Evolutionary conservation across 768 basidiomycete genomes (phyloP).

Genomic region (Pulveroboletus sp.): DNA sequence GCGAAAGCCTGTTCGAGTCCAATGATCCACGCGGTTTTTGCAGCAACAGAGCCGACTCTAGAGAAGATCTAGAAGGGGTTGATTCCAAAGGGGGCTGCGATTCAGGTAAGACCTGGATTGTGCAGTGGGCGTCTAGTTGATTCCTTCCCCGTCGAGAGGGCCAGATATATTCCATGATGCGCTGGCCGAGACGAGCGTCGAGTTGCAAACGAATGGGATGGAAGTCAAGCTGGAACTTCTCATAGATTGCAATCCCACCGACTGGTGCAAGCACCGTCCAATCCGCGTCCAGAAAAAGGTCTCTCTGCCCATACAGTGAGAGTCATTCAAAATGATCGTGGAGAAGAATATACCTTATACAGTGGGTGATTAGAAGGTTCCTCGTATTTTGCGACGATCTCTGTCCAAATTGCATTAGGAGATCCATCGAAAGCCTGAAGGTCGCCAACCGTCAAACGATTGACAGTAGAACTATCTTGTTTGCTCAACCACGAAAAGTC

Average conservation of each 20-base stretch:
- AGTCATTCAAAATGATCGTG: neutral
- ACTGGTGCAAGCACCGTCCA: slow-evolving; percentile 90
- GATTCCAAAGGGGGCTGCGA: slow-evolving; percentile 19
- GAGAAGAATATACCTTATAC: slow-evolving; percentile 49
- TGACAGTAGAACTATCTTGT: slow-evolving; percentile 84
- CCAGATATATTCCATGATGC: slow-evolving; percentile 90
- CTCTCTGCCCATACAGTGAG: slow-evolving; percentile 42
- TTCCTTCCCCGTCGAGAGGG: slow-evolving; percentile 50
- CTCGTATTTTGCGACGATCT: slow-evolving; percentile 80
- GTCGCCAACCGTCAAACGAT: slow-evolving; percentile 70
- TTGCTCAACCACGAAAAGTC: slow-evolving; percentile 82
- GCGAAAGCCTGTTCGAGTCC: slow-evolving; percentile 35
- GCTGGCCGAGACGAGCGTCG: slow-evolving; percentile 75
- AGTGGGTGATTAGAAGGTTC: slow-evolving; percentile 69
- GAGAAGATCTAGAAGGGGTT: slow-evolving; percentile 39
- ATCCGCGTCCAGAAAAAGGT: slow-evolving; percentile 70
- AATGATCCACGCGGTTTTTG: slow-evolving; percentile 30
- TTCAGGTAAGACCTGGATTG: slow-evolving; percentile 10
- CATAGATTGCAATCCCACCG: slow-evolving; percentile 89
- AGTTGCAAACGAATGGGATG: slow-evolving; percentile 87
- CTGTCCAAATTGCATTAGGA: slow-evolving; percentile 78
- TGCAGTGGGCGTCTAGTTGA: neutral
- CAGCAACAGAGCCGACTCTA: slow-evolving; percentile 48
- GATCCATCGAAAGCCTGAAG: slow-evolving; percentile 86
- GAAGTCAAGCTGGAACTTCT: slow-evolving; percentile 74